Percentiles rank a stretch among this genome's conserved stretches.
These are phyloP conservation scores for Suillus bovinus DNA, from an alignment of 768 basidiomycete genomes.

Conservation along the genomic window DNA sequence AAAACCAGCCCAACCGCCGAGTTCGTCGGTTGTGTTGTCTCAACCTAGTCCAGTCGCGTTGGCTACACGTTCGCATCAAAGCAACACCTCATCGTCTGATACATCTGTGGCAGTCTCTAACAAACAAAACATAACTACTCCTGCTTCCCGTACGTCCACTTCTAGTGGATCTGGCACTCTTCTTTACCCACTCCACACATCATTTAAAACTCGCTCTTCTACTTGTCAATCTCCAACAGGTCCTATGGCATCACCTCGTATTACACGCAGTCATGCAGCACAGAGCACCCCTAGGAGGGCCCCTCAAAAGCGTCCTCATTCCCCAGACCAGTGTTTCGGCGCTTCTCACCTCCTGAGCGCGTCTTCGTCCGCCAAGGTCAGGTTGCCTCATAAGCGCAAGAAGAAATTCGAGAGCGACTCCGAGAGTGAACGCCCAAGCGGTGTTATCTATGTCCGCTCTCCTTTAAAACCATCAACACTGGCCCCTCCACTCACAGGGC, in stretches of 20 bases:
- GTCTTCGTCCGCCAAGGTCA: conserved; percentile 17
- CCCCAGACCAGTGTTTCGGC: conserved; percentile 18
- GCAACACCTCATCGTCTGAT: not conserved
- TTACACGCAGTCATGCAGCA: conserved; percentile 15
- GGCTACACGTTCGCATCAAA: conserved; percentile 18
- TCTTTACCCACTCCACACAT: not conserved
- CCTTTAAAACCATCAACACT: conserved; percentile 37
- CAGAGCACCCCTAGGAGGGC: conserved; percentile 12
- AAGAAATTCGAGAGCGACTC: conserved; percentile 18
- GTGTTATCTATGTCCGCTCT: conserved; percentile 15
- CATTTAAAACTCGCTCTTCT: conserved; percentile 7
- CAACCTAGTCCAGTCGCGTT: conserved; percentile 5
- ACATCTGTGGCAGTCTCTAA: not conserved
- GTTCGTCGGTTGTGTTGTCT: conserved; percentile 20
- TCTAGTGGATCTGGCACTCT: conserved; percentile 21
- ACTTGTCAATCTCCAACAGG: conserved; percentile 15
- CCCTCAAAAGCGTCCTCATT: conserved; percentile 28
- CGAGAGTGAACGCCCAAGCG: conserved; percentile 8
- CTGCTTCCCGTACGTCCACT: conserved; percentile 22
- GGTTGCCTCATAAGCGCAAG: conserved; percentile 22
- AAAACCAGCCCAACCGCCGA: conserved; percentile 15
- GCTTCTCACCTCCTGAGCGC: not conserved
- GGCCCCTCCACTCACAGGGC: conserved; percentile 28
- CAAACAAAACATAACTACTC: conserved; percentile 13
- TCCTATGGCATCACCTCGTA: conserved; percentile 7